Conservation (phyloP, 1,284 basidiomycete genomes). For the Leccinum fuscescens region DNA sequence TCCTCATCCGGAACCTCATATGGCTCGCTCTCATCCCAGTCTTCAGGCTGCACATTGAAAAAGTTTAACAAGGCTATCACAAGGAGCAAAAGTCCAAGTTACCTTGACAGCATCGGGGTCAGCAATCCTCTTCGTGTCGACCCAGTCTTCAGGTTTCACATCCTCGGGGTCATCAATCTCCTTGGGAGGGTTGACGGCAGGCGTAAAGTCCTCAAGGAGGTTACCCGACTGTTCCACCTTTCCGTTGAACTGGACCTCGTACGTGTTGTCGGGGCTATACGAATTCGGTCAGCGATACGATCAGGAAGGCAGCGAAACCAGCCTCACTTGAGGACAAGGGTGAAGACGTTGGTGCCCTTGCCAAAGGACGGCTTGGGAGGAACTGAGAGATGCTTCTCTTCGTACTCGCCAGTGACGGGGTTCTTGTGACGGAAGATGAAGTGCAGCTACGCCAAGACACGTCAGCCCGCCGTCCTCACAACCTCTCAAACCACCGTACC, state of each 20-base stretch:
- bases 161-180: conserved; percentile 95
- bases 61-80: not conserved
- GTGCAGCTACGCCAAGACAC: conserved; percentile 61
- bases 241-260: conserved; percentile 90
- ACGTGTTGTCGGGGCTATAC: conserved; percentile 88
- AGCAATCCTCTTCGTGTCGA: conserved; percentile 82
- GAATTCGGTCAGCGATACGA: not conserved
- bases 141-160: conserved; percentile 91
- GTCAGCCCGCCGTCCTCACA: conserved; percentile 1
- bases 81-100: conserved; percentile 9
- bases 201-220: conserved; percentile 92
- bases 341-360: conserved; percentile 90
- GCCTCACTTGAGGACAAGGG: conserved; percentile 83
- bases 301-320: not conserved
- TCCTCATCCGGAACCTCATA: conserved; percentile 87
- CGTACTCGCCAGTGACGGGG: conserved; percentile 86
- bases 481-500: conserved; percentile 40
- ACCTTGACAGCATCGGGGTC: conserved; percentile 87
- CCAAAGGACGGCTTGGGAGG: conserved; percentile 85
- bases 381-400: conserved; percentile 93
- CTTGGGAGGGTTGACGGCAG: conserved; percentile 89
- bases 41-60: conserved; percentile 60
- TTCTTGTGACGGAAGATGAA: conserved; percentile 98
- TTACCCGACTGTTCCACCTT: conserved; percentile 77
- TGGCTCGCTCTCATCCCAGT: conserved; percentile 96